phyloP scores from a whole-genome alignment of 306 rosid genomes.

The Pachyrhizus erosus region DNA sequence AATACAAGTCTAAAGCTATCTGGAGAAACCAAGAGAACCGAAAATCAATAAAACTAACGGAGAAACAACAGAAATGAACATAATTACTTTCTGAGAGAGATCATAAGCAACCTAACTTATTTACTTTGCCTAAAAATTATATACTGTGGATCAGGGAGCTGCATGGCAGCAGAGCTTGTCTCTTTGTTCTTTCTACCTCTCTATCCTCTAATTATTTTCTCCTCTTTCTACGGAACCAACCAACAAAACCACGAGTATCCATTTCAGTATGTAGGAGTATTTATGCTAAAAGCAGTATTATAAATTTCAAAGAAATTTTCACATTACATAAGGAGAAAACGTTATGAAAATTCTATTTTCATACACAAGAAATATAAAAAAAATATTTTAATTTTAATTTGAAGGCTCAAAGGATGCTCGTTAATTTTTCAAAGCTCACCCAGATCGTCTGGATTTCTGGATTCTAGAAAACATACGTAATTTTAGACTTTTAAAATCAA shows the following conservation, averaged over 20 bases:
- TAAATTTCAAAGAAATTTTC: conserved; percentile 15
- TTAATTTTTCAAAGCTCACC: conserved; percentile 29
- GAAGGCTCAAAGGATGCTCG: not conserved
- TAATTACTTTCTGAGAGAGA: too few relatives aligned
- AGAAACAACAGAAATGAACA: conserved; percentile 22
- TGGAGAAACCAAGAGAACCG: conserved; percentile 14
- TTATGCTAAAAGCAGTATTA: not conserved
- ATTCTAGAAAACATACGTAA: conserved; percentile 25
- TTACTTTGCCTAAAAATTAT: not conserved
- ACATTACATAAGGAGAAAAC: not conserved
- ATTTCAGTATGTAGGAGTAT: not conserved
- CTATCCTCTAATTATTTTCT: conserved; percentile 11
- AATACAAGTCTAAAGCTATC: conserved; percentile 32
- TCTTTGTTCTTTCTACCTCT: conserved; percentile 1
- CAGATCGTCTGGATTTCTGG: conserved; percentile 8
- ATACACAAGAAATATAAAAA: conserved; percentile 14
- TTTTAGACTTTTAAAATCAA: conserved; percentile 1
- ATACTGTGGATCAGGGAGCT: conserved; percentile 3
- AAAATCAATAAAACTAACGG: conserved; percentile 3
- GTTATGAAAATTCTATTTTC: not conserved
- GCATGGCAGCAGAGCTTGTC: conserved; percentile 6
- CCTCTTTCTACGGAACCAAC: conserved; percentile 6
- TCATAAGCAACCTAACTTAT: too few relatives aligned
- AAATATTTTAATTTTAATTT: conserved; percentile 8
- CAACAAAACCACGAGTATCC: conserved; percentile 17